phyloP scores from a whole-genome alignment of 73 alveolate genomes.

The Tetrahymena malaccensis region DNA sequence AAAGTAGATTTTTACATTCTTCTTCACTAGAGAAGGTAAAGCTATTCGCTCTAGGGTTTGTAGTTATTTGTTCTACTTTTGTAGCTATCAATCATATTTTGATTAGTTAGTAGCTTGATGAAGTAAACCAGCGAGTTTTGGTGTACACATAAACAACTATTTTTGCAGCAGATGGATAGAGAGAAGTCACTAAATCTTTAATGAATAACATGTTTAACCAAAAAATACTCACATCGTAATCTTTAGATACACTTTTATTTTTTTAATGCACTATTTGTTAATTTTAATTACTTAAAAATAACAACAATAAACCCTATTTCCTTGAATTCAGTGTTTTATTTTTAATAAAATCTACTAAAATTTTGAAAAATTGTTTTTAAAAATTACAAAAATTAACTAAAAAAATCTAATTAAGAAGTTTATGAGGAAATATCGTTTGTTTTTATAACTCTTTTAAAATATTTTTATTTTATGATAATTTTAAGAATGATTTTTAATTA shows the following conservation, averaged over 20 bases:
- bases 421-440: too few relatives aligned
- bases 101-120: not conserved
- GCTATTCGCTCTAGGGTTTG: slow-evolving; percentile 1
- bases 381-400: too few relatives aligned
- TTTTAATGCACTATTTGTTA: too few relatives aligned
- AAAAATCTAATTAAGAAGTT: too few relatives aligned
- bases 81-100: not conserved
- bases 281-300: too few relatives aligned
- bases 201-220: not conserved
- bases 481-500: not conserved
- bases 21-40: slow-evolving; percentile 8
- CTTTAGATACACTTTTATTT: not conserved
- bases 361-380: too few relatives aligned
- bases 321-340: too few relatives aligned
- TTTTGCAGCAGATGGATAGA: not conserved
- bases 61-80: not conserved
- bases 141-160: not conserved
- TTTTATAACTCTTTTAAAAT: too few relatives aligned
- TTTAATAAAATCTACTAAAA: too few relatives aligned
- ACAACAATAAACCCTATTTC: too few relatives aligned
- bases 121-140: not conserved
- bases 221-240: not conserved
- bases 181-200: not conserved
- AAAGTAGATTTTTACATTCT: slow-evolving; percentile 8
- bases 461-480: not conserved